A percentile compares a stretch with the other conserved stretches of the same genome.
Conservation (phyloP, 495 filamentous ascomycete genomes). For the Hyaloscypha finlandica region DNA sequence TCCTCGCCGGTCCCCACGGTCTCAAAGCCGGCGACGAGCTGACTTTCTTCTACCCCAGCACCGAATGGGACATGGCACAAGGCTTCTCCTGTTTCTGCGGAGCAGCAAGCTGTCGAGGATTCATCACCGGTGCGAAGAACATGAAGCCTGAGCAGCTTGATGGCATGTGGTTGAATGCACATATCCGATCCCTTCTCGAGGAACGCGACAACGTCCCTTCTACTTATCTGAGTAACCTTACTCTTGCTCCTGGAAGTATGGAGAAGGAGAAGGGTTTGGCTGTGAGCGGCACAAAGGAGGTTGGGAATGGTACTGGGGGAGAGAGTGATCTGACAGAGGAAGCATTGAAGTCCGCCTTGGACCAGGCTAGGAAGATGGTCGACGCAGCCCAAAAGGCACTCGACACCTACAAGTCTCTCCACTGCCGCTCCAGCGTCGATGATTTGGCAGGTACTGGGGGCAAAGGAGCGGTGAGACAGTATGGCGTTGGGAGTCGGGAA, state of each 20-base stretch:
- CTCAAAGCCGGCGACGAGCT: constrained; percentile 62
- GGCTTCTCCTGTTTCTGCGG: constrained; percentile 69
- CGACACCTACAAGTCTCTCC: constrained; percentile 33
- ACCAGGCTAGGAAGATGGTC: constrained; percentile 43
- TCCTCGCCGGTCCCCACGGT: constrained; percentile 60
- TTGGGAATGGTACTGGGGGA: too few species aligned
- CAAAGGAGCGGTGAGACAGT: constrained; percentile 11
- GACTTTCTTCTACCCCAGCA: constrained; percentile 79
- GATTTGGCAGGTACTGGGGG: not conserved
- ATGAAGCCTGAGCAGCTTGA: constrained; percentile 49
- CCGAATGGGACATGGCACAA: constrained; percentile 77
- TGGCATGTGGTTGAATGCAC: constrained; percentile 54
- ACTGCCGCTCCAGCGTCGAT: not conserved
- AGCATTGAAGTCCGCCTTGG: constrained; percentile 23
- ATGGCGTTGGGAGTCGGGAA: constrained; percentile 50
- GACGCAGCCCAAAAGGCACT: constrained; percentile 40
- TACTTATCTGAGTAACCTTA: too few species aligned
- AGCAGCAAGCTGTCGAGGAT: constrained; percentile 48
- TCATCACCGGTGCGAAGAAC: constrained; percentile 54
- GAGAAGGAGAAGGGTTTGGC: too few species aligned
- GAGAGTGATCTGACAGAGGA: not conserved
- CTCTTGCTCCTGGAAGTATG: too few species aligned
- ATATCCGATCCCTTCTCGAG: constrained; percentile 53
- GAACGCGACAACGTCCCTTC: constrained; percentile 28
- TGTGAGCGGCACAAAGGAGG: too few species aligned